These are phyloP conservation scores for Populus davidiana DNA, from an alignment of 345 rosid species.

Conservation along the genomic window DNA sequence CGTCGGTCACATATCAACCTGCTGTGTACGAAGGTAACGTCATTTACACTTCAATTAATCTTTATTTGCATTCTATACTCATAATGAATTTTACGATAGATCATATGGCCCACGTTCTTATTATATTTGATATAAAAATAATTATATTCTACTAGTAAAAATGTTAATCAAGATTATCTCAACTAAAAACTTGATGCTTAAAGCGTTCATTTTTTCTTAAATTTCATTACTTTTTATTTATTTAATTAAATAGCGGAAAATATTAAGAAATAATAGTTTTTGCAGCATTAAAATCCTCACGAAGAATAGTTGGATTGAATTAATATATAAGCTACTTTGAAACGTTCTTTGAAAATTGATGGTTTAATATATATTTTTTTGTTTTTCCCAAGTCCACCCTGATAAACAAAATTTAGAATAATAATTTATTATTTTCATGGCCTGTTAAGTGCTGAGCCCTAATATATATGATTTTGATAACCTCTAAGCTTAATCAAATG, in stretches of 20 bases:
- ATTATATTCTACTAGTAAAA: neutral
- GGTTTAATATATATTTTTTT: no score
- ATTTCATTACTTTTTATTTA: no score
- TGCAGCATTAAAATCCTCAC: no score
- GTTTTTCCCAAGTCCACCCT: no score
- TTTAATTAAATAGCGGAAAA: no score
- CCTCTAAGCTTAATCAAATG: rapidly evolving
- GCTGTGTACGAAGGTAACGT: neutral
- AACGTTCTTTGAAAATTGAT: no score
- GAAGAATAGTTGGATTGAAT: no score
- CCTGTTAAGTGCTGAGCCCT: rapidly evolving
- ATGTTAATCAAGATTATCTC: neutral
- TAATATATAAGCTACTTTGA: no score
- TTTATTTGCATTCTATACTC: neutral
- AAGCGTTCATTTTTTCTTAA: neutral
- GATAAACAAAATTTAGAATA: no score
- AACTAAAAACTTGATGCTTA: neutral
- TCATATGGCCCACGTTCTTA: neutral
- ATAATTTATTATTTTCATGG: no score
- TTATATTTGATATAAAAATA: neutral
- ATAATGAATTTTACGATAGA: neutral
- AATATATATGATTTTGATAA: rapidly evolving
- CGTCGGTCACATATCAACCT: neutral
- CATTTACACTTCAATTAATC: neutral
- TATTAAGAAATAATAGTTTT: no score